These are phyloP conservation scores for Sugiyamaella japonica DNA, from an alignment of 1,139 yeast genomes.

Conservation along the genomic window DNA sequence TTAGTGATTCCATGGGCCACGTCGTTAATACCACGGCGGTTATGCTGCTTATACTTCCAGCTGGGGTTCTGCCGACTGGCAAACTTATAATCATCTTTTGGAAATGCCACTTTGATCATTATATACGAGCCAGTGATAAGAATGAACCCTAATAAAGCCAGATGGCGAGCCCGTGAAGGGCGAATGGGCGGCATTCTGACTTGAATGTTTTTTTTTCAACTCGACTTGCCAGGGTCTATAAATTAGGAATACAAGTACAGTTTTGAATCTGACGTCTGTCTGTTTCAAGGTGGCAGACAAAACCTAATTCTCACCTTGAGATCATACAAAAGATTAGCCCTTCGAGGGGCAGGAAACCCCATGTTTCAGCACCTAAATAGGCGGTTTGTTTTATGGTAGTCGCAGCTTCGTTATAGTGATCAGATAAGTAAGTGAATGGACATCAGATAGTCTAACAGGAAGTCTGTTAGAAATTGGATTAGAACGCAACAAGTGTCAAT, in stretches of 20 bases:
- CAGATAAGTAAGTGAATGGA: no score
- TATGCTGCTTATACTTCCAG: constrained; percentile 16
- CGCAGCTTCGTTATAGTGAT: neutral
- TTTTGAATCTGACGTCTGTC: neutral
- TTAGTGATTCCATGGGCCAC: no score
- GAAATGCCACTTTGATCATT: constrained; percentile 9
- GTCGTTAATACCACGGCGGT: neutral
- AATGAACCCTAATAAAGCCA: constrained; percentile 12
- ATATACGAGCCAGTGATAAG: constrained; percentile 12
- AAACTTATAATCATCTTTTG: constrained; percentile 9
- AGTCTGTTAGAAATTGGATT: no score
- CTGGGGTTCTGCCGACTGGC: constrained; percentile 10
- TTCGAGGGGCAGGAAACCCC: neutral
- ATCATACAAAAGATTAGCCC: neutral
- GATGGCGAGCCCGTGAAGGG: constrained; percentile 21
- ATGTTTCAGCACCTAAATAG: neutral
- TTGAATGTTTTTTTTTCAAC: no score
- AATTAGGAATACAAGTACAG: no score
- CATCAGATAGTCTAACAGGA: no score
- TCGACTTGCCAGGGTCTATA: no score
- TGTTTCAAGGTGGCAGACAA: neutral
- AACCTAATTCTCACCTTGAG: neutral
- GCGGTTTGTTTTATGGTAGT: neutral
- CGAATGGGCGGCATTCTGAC: constrained; percentile 16
- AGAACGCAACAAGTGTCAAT: no score